Percentiles rank a stretch among this genome's conserved stretches.
Conservation (phyloP, 176 grass and related monocot species). For the Raddia guianensis region DNA sequence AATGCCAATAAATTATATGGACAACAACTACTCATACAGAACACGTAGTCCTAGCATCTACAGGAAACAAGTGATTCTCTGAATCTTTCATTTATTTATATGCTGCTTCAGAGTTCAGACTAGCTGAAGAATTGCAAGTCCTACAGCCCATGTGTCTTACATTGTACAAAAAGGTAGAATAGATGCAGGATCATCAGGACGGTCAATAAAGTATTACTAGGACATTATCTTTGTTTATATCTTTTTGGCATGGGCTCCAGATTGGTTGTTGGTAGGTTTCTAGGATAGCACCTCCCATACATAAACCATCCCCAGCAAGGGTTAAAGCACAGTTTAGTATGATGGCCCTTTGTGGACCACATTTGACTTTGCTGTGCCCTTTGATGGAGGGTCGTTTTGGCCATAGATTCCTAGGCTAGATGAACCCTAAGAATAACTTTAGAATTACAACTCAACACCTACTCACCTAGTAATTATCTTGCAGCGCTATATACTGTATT, state of each 20-base stretch:
- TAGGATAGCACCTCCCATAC: slow-evolving; percentile 1
- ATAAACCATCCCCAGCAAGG: slow-evolving; percentile 26
- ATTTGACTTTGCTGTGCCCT: slow-evolving; percentile 39
- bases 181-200: slow-evolving; percentile 31
- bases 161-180: slow-evolving; percentile 47
- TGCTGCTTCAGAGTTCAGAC: slow-evolving; percentile 25
- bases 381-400: slow-evolving; percentile 10
- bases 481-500: not conserved
- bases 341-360: slow-evolving; percentile 36
- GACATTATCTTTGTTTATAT: slow-evolving; percentile 30
- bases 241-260: slow-evolving; percentile 36
- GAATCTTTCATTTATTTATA: slow-evolving; percentile 2
- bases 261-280: slow-evolving; percentile 28
- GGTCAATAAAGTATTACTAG: slow-evolving; percentile 47
- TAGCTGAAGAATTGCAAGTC: slow-evolving; percentile 10
- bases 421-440: not conserved
- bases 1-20: slow-evolving; percentile 14
- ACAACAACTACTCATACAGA: not conserved
- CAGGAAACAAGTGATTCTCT: slow-evolving; percentile 14
- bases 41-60: slow-evolving; percentile 5
- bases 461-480: not conserved
- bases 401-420: slow-evolving; percentile 9
- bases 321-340: slow-evolving; percentile 12
- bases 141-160: slow-evolving; percentile 30
- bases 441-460: not conserved